Evolutionary conservation across 2,329 filamentous ascomycete genomes (phyloP), one percentile per base, ranked within the genome.

Genomic region (Verruconis gallopava): DNA sequence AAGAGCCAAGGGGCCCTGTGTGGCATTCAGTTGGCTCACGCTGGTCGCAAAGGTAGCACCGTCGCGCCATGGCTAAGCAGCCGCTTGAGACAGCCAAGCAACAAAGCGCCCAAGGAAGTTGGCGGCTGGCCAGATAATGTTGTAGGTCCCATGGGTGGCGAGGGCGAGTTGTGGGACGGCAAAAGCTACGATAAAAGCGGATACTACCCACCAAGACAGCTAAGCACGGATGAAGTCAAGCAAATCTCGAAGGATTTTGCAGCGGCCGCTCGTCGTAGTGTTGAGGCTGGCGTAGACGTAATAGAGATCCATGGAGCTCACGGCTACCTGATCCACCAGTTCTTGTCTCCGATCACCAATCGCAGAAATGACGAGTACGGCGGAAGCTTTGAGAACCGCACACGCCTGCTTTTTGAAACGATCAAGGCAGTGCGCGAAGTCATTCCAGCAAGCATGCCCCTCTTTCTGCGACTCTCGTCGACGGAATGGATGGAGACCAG

Each of bases 301-400:
- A 55, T 57, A 1, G 51, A 58, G 43, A 44, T 58, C 2, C 54
- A 58, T 38, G 52, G 51, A 5, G 39, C 43, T 44, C 63, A 66
- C 40, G 63, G 64, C 2, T 67, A 66, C 42, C 52, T 66, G 2
- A 47, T 67, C 3, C 55, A 60, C 12, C 58, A 64, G 39, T 67
- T 66, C 42, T 49, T 65, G 1, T 57, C 53, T 0, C 55, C 57
- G 0, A 54, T 63, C 4, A 62, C 60, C 13, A 67, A 67, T 45
- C 57, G 53, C 32, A 48, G 63, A 9, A 62, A 57, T 1, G 64
- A 66, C 40, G 50, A 51, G 30, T 67, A 67, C 42, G 63, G 64
- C 19, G 64, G 64, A 1, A 52, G 49, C 5, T 59, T 65, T 22
- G 56, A 63, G 37, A 64, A 64, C 42, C 49, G 64, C 1, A 58